A percentile compares a stretch with the other conserved stretches of the same genome.
phyloP scores from a whole-genome alignment of 495 filamentous ascomycete species.

The Penicillium mononematosum region DNA sequence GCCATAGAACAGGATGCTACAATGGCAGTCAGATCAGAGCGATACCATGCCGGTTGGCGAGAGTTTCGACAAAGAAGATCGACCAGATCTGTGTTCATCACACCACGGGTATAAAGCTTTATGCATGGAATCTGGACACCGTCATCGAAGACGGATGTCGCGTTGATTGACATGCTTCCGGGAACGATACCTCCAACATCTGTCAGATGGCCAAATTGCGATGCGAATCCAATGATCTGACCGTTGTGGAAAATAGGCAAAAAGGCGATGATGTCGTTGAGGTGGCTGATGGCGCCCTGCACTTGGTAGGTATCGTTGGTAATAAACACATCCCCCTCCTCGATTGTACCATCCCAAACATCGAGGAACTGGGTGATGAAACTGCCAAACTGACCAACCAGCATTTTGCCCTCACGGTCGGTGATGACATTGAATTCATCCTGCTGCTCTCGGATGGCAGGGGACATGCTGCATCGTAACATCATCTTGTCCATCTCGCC shows the following conservation, averaged over 20 bases:
- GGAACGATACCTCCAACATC: conserved; percentile 53
- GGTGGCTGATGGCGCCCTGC: conserved; percentile 48
- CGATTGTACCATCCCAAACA: conserved; percentile 44
- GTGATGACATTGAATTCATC: conserved; percentile 56
- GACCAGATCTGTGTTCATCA: conserved; percentile 44
- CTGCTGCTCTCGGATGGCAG: conserved; percentile 52
- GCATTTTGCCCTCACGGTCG: conserved; percentile 46
- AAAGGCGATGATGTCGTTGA: conserved; percentile 50
- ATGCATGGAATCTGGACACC: conserved; percentile 52
- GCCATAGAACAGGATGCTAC: conserved; percentile 50
- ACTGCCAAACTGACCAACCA: conserved; percentile 52
- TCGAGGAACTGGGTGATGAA: conserved; percentile 51
- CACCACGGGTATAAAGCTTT: conserved; percentile 45
- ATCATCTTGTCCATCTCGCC: conserved; percentile 53
- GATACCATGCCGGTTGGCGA: conserved; percentile 51
- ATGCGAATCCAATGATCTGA: conserved; percentile 46
- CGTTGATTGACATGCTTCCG: conserved; percentile 53
- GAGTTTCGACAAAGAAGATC: conserved; percentile 49
- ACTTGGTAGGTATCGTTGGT: conserved; percentile 54
- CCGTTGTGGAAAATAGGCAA: conserved; percentile 47
- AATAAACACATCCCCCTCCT: conserved; percentile 51
- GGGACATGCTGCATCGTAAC: conserved; percentile 52
- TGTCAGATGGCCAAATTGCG: conserved; percentile 53
- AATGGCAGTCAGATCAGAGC: conserved; percentile 48
- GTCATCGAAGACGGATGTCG: conserved; percentile 51